phyloP scores from a whole-genome alignment of 1,284 basidiomycete genomes.

The Trametes pubescens region DNA sequence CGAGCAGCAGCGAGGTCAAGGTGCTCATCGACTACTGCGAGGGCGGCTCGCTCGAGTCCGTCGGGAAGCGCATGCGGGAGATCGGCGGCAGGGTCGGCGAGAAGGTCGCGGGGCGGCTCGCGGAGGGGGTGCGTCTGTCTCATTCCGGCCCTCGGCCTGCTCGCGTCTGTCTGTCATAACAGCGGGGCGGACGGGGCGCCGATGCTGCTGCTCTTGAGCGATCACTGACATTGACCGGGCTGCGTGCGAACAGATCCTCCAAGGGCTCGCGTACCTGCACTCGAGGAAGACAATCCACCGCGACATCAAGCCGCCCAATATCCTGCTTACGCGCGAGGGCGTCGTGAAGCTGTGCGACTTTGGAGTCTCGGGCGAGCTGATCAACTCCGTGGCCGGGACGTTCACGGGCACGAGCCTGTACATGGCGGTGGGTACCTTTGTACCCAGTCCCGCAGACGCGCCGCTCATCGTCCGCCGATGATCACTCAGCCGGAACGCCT shows the following conservation, averaged over 20 bases:
- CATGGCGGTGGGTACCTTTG: slow-evolving; percentile 83
- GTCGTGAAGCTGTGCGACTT: slow-evolving; percentile 95
- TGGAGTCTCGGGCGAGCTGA: slow-evolving; percentile 95
- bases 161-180: slow-evolving; percentile 7
- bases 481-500: slow-evolving; percentile 87
- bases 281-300: slow-evolving; percentile 93
- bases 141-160: slow-evolving; percentile 38
- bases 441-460: slow-evolving; percentile 23
- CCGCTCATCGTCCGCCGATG: slow-evolving; percentile 30
- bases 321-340: slow-evolving; percentile 87
- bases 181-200: slow-evolving; percentile 8
- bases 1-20: slow-evolving; percentile 92
- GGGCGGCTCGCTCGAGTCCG: slow-evolving; percentile 87
- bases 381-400: slow-evolving; percentile 91
- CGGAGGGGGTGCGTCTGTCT: slow-evolving; percentile 73
- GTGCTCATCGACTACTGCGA: slow-evolving; percentile 97
- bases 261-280: slow-evolving; percentile 94
- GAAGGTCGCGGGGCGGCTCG: slow-evolving; percentile 90
- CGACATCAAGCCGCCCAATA: slow-evolving; percentile 98
- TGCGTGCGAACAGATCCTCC: slow-evolving; percentile 67
- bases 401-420: slow-evolving; percentile 98
- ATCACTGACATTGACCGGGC: slow-evolving; percentile 23
- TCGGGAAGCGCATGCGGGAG: slow-evolving; percentile 87
- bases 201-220: slow-evolving; percentile 25
- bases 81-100: slow-evolving; percentile 87